These are phyloP conservation scores for Solanum tarapatanum DNA, from an alignment of 257 asterid genomes.

Conservation along the genomic window DNA sequence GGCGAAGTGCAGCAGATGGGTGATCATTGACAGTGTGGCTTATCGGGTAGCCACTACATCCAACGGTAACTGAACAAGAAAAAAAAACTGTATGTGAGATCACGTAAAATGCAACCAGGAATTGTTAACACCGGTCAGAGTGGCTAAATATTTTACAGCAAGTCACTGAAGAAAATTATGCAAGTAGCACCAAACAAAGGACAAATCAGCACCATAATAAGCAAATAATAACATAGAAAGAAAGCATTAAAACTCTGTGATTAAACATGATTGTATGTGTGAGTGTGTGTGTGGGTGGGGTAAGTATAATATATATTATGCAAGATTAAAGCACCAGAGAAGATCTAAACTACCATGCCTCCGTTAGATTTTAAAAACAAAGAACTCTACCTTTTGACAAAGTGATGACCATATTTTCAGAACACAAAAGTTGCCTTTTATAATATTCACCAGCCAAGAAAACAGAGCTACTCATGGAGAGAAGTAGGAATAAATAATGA, in stretches of 20 bases:
- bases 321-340: neutral
- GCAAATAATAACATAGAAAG: neutral
- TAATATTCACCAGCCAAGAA: neutral
- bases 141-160: neutral
- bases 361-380: neutral
- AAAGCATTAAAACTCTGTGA: neutral
- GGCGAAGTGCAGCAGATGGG: constrained; percentile 16
- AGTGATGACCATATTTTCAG: neutral
- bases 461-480: neutral
- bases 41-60: constrained; percentile 28
- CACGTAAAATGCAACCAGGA: neutral
- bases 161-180: neutral
- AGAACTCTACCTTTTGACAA: neutral
- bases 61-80: constrained; percentile 35
- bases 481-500: neutral
- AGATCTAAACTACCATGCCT: neutral
- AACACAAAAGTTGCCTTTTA: neutral
- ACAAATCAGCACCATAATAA: neutral
- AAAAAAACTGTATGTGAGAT: neutral
- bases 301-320: neutral
- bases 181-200: neutral
- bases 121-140: neutral
- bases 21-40: constrained; percentile 26
- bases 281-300: neutral
- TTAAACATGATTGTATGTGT: neutral